These are phyloP conservation scores for Babesia microti DNA, from an alignment of 169 alveolate species.

Conservation along the genomic window DNA sequence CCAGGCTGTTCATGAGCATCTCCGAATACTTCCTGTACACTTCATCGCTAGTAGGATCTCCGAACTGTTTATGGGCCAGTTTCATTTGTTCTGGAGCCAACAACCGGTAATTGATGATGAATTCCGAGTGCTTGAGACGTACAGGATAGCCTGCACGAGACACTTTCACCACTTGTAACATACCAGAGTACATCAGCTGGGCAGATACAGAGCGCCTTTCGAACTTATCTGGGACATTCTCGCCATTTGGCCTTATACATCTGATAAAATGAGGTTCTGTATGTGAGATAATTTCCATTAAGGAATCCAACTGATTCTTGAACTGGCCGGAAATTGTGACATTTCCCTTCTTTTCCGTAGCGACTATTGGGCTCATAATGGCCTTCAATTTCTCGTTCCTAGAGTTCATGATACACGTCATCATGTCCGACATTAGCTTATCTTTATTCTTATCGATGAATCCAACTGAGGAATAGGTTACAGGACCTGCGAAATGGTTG, in stretches of 20 bases:
- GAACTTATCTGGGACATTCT: conserved; percentile 72
- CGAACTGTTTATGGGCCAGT: no score
- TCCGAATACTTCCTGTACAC: no score
- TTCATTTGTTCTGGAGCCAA: conserved; percentile 27
- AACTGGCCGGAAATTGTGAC: conserved; percentile 80
- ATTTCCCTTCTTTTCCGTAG: conserved; percentile 24
- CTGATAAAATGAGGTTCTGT: conserved; percentile 87
- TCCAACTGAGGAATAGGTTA: conserved; percentile 79
- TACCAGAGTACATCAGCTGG: conserved; percentile 80
- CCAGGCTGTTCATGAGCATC: no score
- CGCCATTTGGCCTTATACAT: conserved; percentile 86
- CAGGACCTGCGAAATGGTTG: conserved; percentile 94
- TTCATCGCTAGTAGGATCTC: no score
- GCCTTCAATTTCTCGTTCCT: conserved; percentile 33
- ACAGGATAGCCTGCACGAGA: conserved; percentile 90
- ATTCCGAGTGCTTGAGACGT: conserved; percentile 75
- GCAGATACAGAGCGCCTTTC: conserved; percentile 79
- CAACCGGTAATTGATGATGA: conserved; percentile 67
- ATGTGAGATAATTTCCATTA: conserved; percentile 73
- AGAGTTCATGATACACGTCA: conserved; percentile 38
- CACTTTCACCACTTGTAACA: conserved; percentile 82
- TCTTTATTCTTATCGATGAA: conserved; percentile 92
- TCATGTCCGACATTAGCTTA: conserved; percentile 68
- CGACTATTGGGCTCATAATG: conserved; percentile 29
- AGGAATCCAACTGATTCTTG: conserved; percentile 74